A percentile compares a stretch with the other conserved stretches of the same genome.
These are phyloP conservation scores for Apiospora phragmitis DNA, from an alignment of 2,329 filamentous ascomycete species.

Conservation along the genomic window DNA sequence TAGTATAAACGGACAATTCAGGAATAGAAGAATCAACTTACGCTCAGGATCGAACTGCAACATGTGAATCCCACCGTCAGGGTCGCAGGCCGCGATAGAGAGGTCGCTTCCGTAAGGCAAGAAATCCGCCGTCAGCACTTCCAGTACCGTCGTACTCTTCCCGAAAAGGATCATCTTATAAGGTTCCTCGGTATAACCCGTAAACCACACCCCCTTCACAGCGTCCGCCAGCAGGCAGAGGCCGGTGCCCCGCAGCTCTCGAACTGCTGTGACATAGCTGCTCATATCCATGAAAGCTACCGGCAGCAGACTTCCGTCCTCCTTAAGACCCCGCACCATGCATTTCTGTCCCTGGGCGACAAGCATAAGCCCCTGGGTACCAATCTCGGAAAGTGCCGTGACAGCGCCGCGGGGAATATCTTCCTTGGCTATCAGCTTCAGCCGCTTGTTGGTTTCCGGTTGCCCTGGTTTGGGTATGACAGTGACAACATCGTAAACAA, in stretches of 20 bases:
- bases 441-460: conserved; percentile 80
- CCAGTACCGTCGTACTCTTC: conserved; percentile 77
- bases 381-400: conserved; percentile 81
- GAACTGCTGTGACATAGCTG: conserved; percentile 85
- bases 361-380: conserved; percentile 83
- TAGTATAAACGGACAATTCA: conserved; percentile 17
- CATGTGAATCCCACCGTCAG: conserved; percentile 82
- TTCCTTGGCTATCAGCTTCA: conserved; percentile 86
- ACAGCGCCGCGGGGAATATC: conserved; percentile 91
- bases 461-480: conserved; percentile 87
- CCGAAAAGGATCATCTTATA: conserved; percentile 94
- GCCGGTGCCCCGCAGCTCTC: conserved; percentile 79
- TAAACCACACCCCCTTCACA: conserved; percentile 93
- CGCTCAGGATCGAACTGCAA: conserved; percentile 94
- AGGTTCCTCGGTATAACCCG: conserved; percentile 93
- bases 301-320: conserved; percentile 87
- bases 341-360: conserved; percentile 95
- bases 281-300: conserved; percentile 98
- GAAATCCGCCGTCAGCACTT: conserved; percentile 82
- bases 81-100: conserved; percentile 80
- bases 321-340: conserved; percentile 93
- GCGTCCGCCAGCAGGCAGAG: conserved; percentile 87
- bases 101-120: conserved; percentile 82
- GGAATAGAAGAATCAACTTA: conserved; percentile 45
- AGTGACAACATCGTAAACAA: conserved; percentile 87